Percentiles rank a stretch among this genome's conserved stretches.
These are phyloP conservation scores for Beauveria scarabaeidicola DNA, from an alignment of 2,329 filamentous ascomycete species.

Conservation along the genomic window DNA sequence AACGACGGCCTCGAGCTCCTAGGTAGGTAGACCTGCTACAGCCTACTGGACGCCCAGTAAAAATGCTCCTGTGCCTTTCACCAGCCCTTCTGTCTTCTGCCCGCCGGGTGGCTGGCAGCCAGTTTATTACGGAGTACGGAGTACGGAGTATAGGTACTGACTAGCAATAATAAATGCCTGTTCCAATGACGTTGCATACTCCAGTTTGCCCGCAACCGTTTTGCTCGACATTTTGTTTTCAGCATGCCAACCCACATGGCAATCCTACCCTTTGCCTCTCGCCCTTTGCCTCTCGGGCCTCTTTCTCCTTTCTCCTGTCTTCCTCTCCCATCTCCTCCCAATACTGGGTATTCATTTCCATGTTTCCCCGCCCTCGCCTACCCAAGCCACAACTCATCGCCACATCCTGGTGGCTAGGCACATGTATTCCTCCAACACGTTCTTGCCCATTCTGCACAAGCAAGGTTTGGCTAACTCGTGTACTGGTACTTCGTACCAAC, in stretches of 20 bases:
- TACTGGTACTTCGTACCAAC: neutral
- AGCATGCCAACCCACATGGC: neutral
- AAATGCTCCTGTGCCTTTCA: too few relatives aligned
- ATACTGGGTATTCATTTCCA: too few relatives aligned
- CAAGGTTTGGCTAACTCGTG: neutral
- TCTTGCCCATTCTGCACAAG: too few relatives aligned
- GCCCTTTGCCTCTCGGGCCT: neutral
- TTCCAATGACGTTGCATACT: slow-evolving; percentile 1
- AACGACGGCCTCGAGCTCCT: neutral
- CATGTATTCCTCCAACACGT: neutral
- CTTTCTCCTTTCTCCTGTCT: neutral
- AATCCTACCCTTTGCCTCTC: neutral
- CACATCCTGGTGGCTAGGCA: neutral
- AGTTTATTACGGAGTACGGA: too few relatives aligned
- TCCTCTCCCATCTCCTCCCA: neutral
- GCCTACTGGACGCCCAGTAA: too few relatives aligned
- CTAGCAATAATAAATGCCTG: neutral
- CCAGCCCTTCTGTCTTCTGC: too few relatives aligned
- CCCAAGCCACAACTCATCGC: neutral
- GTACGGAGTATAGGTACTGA: neutral
- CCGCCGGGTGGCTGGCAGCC: too few relatives aligned
- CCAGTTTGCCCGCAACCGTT: slow-evolving; percentile 1
- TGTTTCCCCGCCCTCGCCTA: neutral
- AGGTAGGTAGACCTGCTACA: too few relatives aligned
- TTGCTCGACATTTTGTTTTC: neutral